Evolutionary conservation across 1,284 basidiomycete species (phyloP).

Genomic region (Coniferiporia weirii): DNA sequence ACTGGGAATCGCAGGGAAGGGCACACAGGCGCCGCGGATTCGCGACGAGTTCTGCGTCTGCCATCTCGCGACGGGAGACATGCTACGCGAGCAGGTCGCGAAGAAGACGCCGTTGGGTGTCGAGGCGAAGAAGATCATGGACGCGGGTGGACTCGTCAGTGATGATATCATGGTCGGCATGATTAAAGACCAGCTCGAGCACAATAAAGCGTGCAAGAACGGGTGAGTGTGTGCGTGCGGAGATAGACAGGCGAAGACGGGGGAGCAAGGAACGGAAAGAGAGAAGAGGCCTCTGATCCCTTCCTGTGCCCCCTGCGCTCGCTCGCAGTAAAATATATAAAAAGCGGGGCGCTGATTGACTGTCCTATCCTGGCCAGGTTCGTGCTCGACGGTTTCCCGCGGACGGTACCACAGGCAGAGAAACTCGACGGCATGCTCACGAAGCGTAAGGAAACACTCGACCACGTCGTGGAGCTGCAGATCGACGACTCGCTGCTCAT

Average conservation of each 20-base stretch:
- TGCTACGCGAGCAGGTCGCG: slow-evolving; percentile 92
- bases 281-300: too few relatives aligned
- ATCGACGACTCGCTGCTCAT: slow-evolving; percentile 96
- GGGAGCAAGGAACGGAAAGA: too few relatives aligned
- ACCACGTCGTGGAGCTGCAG: slow-evolving; percentile 88
- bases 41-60: slow-evolving; percentile 92
- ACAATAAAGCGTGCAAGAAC: slow-evolving; percentile 88
- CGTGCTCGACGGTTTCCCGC: slow-evolving; percentile 97
- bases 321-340: not conserved
- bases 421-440: slow-evolving; percentile 93
- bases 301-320: too few relatives aligned
- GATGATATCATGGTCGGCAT: slow-evolving; percentile 98
- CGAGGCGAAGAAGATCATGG: slow-evolving; percentile 98
- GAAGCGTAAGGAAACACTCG: slow-evolving; percentile 78
- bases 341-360: slow-evolving; percentile 1
- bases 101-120: slow-evolving; percentile 86
- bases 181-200: slow-evolving; percentile 95
- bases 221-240: slow-evolving; percentile 59
- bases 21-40: slow-evolving; percentile 95
- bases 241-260: too few relatives aligned
- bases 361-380: slow-evolving; percentile 56
- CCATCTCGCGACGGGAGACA: slow-evolving; percentile 97
- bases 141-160: slow-evolving; percentile 86
- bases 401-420: slow-evolving; percentile 95
- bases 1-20: slow-evolving; percentile 66